phyloP scores from a whole-genome alignment of 345 rosid genomes.

The Populus euphratica region DNA sequence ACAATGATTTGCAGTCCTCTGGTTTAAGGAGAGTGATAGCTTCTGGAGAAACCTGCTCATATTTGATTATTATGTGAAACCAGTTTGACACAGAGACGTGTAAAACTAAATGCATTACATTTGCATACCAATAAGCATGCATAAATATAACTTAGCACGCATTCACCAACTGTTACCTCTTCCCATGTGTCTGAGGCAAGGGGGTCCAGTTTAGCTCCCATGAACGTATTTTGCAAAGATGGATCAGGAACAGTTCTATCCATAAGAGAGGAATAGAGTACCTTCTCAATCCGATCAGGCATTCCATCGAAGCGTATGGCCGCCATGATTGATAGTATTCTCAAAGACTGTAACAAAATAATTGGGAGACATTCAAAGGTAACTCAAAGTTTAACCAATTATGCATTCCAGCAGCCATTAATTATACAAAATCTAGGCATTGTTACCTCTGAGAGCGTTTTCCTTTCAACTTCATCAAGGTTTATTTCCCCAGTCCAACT shows the following conservation, averaged over 20 bases:
- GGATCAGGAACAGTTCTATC: slow-evolving; percentile 46
- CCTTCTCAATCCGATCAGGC: slow-evolving; percentile 51
- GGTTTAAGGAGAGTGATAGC: slow-evolving; percentile 22
- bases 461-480: slow-evolving; percentile 53
- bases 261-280: slow-evolving; percentile 53
- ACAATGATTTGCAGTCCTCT: slow-evolving; percentile 25
- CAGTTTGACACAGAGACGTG: not conserved
- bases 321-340: slow-evolving; percentile 54
- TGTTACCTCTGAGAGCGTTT: slow-evolving; percentile 60
- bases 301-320: slow-evolving; percentile 70
- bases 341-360: slow-evolving; percentile 47
- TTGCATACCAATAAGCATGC: not conserved
- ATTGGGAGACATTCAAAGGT: slow-evolving; percentile 25
- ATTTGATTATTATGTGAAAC: slow-evolving; percentile 14
- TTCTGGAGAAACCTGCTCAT: slow-evolving; percentile 47
- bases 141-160: not conserved
- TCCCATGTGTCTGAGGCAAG: slow-evolving; percentile 75
- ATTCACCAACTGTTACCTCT: slow-evolving; percentile 40
- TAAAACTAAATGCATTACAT: not conserved
- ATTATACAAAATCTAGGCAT: slow-evolving; percentile 6
- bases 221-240: slow-evolving; percentile 43
- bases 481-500: slow-evolving; percentile 73
- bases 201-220: slow-evolving; percentile 44
- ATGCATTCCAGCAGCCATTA: not conserved
- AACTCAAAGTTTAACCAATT: not conserved